Conservation (phyloP, 2,329 filamentous ascomycete genomes). For the Chrysoporthe deuterocubensis region DNA sequence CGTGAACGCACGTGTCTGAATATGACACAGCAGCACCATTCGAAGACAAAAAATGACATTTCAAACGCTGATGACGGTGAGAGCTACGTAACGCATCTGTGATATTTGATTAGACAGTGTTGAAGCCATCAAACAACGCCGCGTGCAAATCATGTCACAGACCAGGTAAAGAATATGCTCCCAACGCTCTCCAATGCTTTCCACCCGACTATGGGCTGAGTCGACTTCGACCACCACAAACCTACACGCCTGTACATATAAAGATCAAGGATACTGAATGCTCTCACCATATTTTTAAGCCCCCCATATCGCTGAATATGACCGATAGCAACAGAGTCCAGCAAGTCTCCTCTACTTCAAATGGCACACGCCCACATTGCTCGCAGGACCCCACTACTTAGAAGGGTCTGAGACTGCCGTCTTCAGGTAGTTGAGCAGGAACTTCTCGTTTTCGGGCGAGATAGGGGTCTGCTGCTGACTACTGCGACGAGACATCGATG, state of each 20-base stretch:
- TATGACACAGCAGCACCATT: background rate
- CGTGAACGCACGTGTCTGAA: background rate
- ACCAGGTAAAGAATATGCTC: background rate
- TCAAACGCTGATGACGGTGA: too few species aligned
- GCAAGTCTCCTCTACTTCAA: background rate
- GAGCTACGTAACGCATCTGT: slow-evolving; percentile 4
- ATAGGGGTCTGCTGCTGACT: slow-evolving; percentile 26
- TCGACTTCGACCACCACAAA: background rate
- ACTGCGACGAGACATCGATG: slow-evolving; percentile 16
- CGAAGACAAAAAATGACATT: background rate
- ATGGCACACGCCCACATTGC: background rate
- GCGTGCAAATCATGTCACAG: background rate
- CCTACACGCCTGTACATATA: slow-evolving; percentile 1
- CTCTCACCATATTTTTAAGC: background rate
- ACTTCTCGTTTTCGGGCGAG: slow-evolving; percentile 28
- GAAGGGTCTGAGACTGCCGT: slow-evolving; percentile 23
- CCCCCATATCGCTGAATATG: background rate
- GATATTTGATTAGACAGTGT: background rate
- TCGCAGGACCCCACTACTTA: slow-evolving; percentile 3
- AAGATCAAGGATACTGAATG: background rate
- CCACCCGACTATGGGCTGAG: background rate
- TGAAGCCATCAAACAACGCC: slow-evolving; percentile 4
- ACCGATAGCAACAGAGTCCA: background rate
- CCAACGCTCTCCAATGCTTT: slow-evolving; percentile 1
- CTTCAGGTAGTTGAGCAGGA: slow-evolving; percentile 29